phyloP scores from a whole-genome alignment of 148 eudicot species.

The Limonium bicolor region DNA sequence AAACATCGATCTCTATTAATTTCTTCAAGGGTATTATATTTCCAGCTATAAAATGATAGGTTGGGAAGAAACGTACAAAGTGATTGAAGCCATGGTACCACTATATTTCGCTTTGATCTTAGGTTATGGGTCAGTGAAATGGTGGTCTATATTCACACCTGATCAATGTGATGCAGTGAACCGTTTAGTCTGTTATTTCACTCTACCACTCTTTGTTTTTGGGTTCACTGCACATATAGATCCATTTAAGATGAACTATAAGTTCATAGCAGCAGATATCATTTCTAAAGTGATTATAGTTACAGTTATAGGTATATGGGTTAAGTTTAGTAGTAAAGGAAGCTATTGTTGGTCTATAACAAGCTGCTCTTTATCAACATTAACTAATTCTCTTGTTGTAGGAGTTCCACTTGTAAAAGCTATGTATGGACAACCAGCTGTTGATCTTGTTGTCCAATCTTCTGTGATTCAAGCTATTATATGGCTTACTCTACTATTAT shows the following conservation, averaged over 20 bases:
- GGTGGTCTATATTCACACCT: constrained; percentile 48
- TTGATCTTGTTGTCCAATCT: constrained; percentile 54
- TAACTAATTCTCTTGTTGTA: constrained; percentile 59
- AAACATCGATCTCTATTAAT: too few relatives aligned
- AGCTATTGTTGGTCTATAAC: constrained; percentile 71
- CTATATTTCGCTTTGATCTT: constrained; percentile 54
- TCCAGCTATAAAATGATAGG: constrained; percentile 58
- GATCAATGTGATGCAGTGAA: constrained; percentile 68
- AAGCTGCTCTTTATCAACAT: constrained; percentile 45
- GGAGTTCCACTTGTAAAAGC: constrained; percentile 55
- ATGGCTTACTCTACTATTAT: constrained; percentile 45
- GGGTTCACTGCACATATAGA: constrained; percentile 63
- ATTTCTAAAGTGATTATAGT: constrained; percentile 57
- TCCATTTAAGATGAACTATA: constrained; percentile 53
- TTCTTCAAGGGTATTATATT: too few relatives aligned
- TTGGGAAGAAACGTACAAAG: constrained; percentile 66
- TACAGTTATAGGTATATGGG: constrained; percentile 44
- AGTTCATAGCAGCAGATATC: constrained; percentile 46
- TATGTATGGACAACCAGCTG: constrained; percentile 51
- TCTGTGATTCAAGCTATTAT: constrained; percentile 51
- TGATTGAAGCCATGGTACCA: constrained; percentile 59
- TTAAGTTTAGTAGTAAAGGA: constrained; percentile 47
- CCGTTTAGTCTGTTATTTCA: constrained; percentile 52
- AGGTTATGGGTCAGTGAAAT: constrained; percentile 63
- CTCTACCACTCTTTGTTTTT: constrained; percentile 58